Evolutionary conservation across 306 rosid genomes (phyloP).

Genomic region (Cucurbita ficifolia): DNA sequence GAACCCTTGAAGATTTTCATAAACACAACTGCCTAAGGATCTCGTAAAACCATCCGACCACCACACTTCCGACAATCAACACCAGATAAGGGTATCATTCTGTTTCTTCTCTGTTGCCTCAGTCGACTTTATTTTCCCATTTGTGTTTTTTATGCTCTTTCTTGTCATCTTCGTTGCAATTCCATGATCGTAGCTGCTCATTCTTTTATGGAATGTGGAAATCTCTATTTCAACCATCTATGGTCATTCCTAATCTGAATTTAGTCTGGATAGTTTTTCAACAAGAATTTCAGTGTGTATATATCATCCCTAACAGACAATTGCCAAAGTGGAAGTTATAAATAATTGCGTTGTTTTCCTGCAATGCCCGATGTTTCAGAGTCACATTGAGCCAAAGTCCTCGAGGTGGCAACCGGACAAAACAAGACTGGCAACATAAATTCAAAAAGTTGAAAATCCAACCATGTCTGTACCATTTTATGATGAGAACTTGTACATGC

Average conservation of each 20-base stretch:
- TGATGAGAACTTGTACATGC: conserved; percentile 64
- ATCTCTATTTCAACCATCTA: neutral
- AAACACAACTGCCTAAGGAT: conserved; percentile 25
- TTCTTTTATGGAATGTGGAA: neutral
- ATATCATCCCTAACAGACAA: neutral
- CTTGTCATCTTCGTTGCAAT: neutral
- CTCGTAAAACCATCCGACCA: conserved; percentile 13
- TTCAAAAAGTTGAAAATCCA: conserved; percentile 44
- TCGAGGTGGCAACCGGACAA: conserved; percentile 63
- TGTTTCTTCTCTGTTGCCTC: neutral
- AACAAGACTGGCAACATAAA: conserved; percentile 89
- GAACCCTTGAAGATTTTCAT: conserved; percentile 40
- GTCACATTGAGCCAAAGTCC: conserved; percentile 29
- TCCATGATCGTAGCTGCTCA: neutral
- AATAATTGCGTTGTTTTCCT: neutral
- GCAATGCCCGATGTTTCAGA: conserved; percentile 28
- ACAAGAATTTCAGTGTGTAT: neutral
- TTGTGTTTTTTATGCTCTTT: neutral
- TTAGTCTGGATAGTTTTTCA: neutral
- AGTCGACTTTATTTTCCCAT: neutral
- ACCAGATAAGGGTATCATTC: conserved; percentile 33
- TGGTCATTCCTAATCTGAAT: neutral
- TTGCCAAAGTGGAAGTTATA: neutral
- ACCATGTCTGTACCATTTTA: conserved; percentile 63
- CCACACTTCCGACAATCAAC: conserved; percentile 22